These are phyloP conservation scores for Sclerotinia trifoliorum DNA, from an alignment of 2,329 filamentous ascomycete species.

Conservation along the genomic window DNA sequence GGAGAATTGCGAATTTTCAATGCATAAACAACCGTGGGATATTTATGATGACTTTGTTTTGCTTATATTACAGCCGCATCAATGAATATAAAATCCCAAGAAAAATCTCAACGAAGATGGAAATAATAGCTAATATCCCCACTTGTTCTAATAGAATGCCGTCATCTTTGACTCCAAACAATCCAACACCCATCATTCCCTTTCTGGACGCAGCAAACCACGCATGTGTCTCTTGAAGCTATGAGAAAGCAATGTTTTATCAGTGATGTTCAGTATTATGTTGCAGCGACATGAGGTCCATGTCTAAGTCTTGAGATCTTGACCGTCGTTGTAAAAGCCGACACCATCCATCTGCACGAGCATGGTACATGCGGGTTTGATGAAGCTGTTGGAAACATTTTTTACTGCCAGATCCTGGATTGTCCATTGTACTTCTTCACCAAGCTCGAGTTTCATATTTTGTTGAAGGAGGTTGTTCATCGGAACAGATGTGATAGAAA, in stretches of 20 bases:
- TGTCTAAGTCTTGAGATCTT: background rate
- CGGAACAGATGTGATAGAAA: conserved; percentile 26
- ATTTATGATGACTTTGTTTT: background rate
- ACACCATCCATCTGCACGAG: conserved; percentile 34
- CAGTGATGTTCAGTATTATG: background rate
- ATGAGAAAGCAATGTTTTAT: background rate
- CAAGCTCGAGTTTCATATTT: conserved; percentile 30
- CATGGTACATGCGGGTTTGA: conserved; percentile 28
- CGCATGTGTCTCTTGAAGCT: background rate
- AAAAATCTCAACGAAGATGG: background rate
- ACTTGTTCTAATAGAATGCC: background rate
- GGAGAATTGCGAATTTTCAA: background rate
- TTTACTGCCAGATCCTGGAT: conserved; percentile 17
- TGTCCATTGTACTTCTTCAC: conserved; percentile 30
- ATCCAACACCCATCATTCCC: background rate
- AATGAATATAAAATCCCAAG: background rate
- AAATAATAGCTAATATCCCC: background rate
- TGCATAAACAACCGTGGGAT: background rate
- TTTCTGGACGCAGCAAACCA: background rate
- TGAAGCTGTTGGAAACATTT: conserved; percentile 23
- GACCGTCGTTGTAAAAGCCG: conserved; percentile 32
- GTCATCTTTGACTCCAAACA: background rate
- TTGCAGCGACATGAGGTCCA: background rate
- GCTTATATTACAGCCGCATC: background rate
- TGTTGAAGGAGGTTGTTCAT: conserved; percentile 25